phyloP scores from a whole-genome alignment of 192 early-diverging fungal species.

The Entomortierella parvispora region DNA sequence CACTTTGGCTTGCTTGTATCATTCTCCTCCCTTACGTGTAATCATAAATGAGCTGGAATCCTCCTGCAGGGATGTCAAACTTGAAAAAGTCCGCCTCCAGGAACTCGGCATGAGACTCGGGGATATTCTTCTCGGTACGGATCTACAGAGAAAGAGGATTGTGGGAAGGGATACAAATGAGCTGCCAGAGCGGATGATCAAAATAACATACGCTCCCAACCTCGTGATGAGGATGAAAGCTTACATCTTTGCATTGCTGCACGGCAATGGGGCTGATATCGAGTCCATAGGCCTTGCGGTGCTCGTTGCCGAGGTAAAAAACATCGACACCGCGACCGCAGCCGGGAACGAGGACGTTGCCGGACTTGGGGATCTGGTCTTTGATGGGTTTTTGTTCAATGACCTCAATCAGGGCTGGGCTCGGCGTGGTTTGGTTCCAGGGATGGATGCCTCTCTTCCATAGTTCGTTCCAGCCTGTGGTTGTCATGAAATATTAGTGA shows the following conservation, averaged over 20 bases:
- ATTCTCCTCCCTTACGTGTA: conserved; percentile 85
- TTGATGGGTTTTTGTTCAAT: conserved; percentile 56
- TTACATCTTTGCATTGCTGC: conserved; percentile 55
- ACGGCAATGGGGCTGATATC: conserved; percentile 77
- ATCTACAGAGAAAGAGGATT: conserved; percentile 29
- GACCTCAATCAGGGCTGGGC: conserved; percentile 61
- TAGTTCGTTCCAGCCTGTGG: conserved; percentile 54
- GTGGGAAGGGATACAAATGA: background rate
- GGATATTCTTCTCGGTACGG: conserved; percentile 31
- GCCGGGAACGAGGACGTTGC: conserved; percentile 69
- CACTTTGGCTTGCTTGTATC: no score
- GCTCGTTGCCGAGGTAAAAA: conserved; percentile 70
- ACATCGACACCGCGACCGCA: conserved; percentile 81
- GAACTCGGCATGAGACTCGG: conserved; percentile 62
- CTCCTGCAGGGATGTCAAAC: conserved; percentile 61
- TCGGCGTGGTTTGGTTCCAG: conserved; percentile 60
- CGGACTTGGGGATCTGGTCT: conserved; percentile 51
- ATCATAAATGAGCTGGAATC: conserved; percentile 83
- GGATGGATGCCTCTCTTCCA: conserved; percentile 54
- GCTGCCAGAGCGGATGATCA: background rate
- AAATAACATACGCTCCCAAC: no score
- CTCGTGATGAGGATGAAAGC: no score
- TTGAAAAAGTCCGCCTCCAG: conserved; percentile 77
- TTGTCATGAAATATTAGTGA: background rate
- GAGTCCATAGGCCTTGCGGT: conserved; percentile 70